Conservation (phyloP, 2,329 filamentous ascomycete species). For the Alternaria rosae region DNA sequence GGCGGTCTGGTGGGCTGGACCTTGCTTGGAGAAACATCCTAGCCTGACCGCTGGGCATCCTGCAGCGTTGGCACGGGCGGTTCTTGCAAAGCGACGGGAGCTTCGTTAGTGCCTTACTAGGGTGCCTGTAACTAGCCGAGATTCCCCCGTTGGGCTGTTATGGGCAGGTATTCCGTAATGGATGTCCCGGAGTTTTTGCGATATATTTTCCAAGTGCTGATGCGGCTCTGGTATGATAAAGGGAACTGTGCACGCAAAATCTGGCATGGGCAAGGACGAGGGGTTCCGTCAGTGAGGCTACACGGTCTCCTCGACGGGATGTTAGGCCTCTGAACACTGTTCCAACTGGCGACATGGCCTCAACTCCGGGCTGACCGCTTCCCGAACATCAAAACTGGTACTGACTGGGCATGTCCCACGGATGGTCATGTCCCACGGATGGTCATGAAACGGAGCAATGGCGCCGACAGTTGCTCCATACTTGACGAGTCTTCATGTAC, state of each 20-base stretch:
- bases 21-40: constrained; percentile 31
- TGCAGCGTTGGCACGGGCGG: constrained; percentile 37
- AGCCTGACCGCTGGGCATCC: constrained; percentile 30
- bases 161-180: constrained; percentile 32
- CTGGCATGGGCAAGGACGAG: not conserved
- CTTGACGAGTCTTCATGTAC: constrained; percentile 5
- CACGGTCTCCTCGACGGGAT: not conserved
- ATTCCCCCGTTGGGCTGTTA: constrained; percentile 37
- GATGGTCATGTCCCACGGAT: constrained; percentile 15
- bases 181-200: constrained; percentile 9
- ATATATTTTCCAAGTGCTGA: constrained; percentile 9
- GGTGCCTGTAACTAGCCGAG: constrained; percentile 30
- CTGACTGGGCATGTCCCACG: constrained; percentile 18
- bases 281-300: not conserved
- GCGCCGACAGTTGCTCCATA: constrained; percentile 18
- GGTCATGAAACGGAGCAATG: constrained; percentile 15
- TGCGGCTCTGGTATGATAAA: constrained; percentile 6
- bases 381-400: constrained; percentile 4
- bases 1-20: constrained; percentile 36
- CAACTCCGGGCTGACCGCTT: constrained; percentile 21
- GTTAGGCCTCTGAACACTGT: not conserved
- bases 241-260: constrained; percentile 1
- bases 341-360: constrained; percentile 8
- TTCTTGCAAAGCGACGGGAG: constrained; percentile 34
- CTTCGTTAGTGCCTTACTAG: constrained; percentile 24